Evolutionary conservation across 2,329 filamentous ascomycete genomes (phyloP), one percentile per base, ranked within the genome.

Genomic region (Claviceps sp.): DNA sequence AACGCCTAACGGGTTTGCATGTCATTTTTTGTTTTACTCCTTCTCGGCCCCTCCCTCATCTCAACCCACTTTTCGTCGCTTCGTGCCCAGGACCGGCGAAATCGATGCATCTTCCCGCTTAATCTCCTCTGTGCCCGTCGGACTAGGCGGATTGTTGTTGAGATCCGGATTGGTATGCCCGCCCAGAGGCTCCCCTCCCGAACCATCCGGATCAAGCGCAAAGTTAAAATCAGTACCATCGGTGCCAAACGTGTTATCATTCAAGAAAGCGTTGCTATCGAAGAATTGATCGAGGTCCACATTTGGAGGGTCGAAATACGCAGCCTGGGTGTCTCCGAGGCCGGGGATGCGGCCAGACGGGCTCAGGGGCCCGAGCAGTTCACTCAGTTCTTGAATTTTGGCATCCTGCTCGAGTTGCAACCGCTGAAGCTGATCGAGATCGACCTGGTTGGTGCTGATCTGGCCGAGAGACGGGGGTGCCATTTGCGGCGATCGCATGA

Each of bases 281-380:
- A 77, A 77, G 9, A 69, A 79, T 59, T 78, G 72, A 48, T 78
- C 75, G 5, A 78, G 63, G 52, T 79, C 76, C 14, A 74, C 62
- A 38, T 67, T 66, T 11, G 63, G 57, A 38, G 62, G 54, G 53
- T 70, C 61, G 60, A 70, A 68, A 56, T 65, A 64, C 37, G 61
- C 62, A 18, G 63, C 65, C 20, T 57, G 53, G 16, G 59, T 63
- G 2, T 76, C 73, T 26, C 71, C 72, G 1, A 93, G 66, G 4
- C 87, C 87, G 1, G 88, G 86, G 38, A 95, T 87, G 16, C 79
- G 77, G 4, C 88, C 89, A 0, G 81, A 87, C 0, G 89, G 89
- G 60, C 84, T 90, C 13, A 95, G 74, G 0, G 89, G 89, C 6
- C 86, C 83, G 7, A 96, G 75, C 16, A 89, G 71, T 52, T 80